Conservation (phyloP, 2,329 filamentous ascomycete genomes). For the Ophiocordyceps camponoti-saundersi region DNA sequence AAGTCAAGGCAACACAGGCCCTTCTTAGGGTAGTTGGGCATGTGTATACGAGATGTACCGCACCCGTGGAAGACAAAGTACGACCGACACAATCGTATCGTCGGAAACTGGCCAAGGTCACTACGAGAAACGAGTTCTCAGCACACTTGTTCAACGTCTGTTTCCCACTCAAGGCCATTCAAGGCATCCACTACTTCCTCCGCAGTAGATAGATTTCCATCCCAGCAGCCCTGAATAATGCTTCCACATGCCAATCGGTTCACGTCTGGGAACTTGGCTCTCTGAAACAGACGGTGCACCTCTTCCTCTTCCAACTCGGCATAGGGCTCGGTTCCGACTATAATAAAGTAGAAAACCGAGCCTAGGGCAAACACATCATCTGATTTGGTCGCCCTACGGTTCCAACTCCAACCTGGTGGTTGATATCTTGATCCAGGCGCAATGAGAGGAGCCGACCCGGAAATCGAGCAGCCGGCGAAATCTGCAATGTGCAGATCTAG, state of each 20-base stretch:
- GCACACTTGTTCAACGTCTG: neutral
- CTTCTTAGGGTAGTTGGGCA: no score
- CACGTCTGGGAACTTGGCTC: conserved; percentile 11
- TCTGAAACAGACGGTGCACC: conserved; percentile 10
- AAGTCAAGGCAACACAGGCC: no score
- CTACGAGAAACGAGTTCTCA: no score
- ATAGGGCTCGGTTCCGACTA: conserved; percentile 14
- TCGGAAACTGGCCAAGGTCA: no score
- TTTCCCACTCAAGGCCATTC: conserved; percentile 1
- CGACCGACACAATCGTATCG: no score
- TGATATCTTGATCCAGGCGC: conserved; percentile 9
- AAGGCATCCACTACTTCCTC: conserved; percentile 1
- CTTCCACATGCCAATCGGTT: conserved; percentile 9
- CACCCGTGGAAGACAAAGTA: no score
- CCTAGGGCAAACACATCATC: conserved; percentile 18
- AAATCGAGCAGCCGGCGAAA: conserved; percentile 16
- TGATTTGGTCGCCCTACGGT: conserved; percentile 7
- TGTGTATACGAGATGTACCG: no score
- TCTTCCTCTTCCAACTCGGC: conserved; percentile 11
- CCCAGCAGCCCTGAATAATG: conserved; percentile 14
- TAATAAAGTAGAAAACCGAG: conserved; percentile 16
- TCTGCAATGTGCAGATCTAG: conserved; percentile 19
- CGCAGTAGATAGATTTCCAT: conserved; percentile 1
- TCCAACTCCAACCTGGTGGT: conserved; percentile 9
- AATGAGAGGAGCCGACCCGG: conserved; percentile 7